Conservation (phyloP, 106 monocot genomes). For the Xerophyta viscosa region DNA sequence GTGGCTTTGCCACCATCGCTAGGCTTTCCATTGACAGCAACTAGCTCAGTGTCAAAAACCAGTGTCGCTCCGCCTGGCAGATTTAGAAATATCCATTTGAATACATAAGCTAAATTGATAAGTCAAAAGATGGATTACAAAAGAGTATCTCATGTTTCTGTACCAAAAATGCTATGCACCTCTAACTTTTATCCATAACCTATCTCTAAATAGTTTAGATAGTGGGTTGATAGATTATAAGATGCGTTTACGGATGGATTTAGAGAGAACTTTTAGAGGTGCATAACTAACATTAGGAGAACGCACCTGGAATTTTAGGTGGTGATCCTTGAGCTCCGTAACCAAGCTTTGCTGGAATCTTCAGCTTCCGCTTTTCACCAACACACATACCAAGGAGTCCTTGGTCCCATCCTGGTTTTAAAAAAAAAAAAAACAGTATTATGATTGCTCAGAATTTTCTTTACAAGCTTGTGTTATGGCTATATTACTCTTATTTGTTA, state of each 20-base stretch:
- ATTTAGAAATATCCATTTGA: neutral
- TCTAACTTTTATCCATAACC: too few relatives aligned
- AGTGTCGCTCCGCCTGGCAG: constrained; percentile 88
- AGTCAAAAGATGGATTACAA: neutral
- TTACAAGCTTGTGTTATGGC: too few relatives aligned
- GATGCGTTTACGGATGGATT: too few relatives aligned
- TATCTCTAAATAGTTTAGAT: too few relatives aligned
- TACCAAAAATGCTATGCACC: too few relatives aligned
- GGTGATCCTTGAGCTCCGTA: constrained; percentile 83
- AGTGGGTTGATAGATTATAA: too few relatives aligned
- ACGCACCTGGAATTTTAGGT: constrained; percentile 62
- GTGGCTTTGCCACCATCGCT: constrained; percentile 11
- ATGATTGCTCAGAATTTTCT: too few relatives aligned
- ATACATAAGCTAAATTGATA: neutral
- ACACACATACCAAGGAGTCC: constrained; percentile 93
- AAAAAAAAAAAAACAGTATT: too few relatives aligned
- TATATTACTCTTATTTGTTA: too few relatives aligned
- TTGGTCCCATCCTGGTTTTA: constrained; percentile 96
- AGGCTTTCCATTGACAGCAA: constrained; percentile 79
- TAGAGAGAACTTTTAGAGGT: too few relatives aligned
- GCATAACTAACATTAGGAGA: neutral
- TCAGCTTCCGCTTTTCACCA: constrained; percentile 94
- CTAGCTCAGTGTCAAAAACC: constrained; percentile 91
- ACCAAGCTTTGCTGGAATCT: constrained; percentile 94
- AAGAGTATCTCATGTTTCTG: too few relatives aligned